Conservation (phyloP, 495 filamentous ascomycete species). For the Aeminium ludgeri region DNA sequence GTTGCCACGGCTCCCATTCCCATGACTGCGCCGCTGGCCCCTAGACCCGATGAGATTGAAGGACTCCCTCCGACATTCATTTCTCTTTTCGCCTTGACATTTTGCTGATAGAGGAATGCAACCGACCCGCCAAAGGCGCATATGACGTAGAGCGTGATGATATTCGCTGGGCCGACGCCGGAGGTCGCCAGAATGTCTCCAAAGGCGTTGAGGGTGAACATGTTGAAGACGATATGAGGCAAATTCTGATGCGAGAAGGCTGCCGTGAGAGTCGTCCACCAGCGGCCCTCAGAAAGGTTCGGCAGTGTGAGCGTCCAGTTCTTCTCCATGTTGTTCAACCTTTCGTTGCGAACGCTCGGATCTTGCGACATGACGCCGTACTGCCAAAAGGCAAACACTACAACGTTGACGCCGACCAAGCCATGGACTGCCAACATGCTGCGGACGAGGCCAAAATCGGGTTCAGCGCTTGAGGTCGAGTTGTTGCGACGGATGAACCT, state of each 20-base stretch:
- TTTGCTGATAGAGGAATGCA: constrained; percentile 5
- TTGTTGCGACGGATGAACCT: too few relatives aligned
- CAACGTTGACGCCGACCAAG: constrained; percentile 20
- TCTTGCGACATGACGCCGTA: constrained; percentile 4
- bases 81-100: neutral
- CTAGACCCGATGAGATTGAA: constrained; percentile 4
- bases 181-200: constrained; percentile 16
- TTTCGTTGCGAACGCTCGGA: neutral
- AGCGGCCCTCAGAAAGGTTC: constrained; percentile 11
- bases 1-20: constrained; percentile 19
- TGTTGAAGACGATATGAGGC: constrained; percentile 16
- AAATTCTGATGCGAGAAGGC: constrained; percentile 18
- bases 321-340: neutral
- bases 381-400: constrained; percentile 17
- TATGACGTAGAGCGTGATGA: constrained; percentile 16
- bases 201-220: constrained; percentile 19
- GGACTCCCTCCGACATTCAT: neutral
- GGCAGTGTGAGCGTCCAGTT: constrained; percentile 7
- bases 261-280: constrained; percentile 18
- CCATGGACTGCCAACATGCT: constrained; percentile 14
- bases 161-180: constrained; percentile 3
- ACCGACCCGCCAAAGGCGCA: constrained; percentile 14
- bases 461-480: too few relatives aligned
- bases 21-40: constrained; percentile 22
- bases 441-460: neutral